A percentile compares a stretch with the other conserved stretches of the same genome.
Evolutionary conservation across 2,329 filamentous ascomycete genomes (phyloP).

Genomic region (Colletotrichum caudatum): DNA sequence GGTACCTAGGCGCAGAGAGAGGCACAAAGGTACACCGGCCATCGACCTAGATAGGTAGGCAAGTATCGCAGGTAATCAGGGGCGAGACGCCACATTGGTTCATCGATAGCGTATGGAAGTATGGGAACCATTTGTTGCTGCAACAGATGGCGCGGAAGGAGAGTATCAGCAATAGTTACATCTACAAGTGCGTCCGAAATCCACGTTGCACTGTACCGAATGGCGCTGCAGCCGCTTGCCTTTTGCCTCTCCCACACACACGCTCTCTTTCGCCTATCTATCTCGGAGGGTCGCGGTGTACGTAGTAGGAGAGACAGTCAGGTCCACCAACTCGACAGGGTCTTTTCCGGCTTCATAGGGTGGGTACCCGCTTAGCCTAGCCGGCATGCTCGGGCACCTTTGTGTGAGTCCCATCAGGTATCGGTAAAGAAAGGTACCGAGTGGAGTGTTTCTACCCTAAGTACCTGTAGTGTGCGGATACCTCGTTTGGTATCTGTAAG

Average conservation of each 20-base stretch:
- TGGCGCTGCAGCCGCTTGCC: not conserved
- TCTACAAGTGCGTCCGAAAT: not conserved
- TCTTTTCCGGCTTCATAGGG: not conserved
- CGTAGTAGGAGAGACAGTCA: not conserved
- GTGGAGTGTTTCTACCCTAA: too few relatives aligned
- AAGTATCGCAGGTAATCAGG: not conserved
- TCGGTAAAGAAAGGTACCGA: not conserved
- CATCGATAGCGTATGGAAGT: not conserved
- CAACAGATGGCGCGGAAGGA: not conserved
- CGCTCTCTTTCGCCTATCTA: not conserved
- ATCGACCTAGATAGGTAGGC: not conserved
- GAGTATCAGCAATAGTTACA: not conserved
- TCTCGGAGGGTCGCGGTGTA: not conserved
- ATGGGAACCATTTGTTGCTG: not conserved
- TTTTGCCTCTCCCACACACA: not conserved
- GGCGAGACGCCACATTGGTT: not conserved
- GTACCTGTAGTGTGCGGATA: too few relatives aligned
- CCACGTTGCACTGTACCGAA: not conserved
- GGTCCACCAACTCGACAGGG: not conserved
- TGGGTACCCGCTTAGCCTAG: constrained; percentile 3
- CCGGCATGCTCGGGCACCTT: not conserved
- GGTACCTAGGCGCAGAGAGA: not conserved
- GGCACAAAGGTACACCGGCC: not conserved
- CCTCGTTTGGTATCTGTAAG: too few relatives aligned
- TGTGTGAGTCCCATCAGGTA: constrained; percentile 7